Conservation (phyloP, 2,329 filamentous ascomycete species). For the Aspergillus quadrilineatus region DNA sequence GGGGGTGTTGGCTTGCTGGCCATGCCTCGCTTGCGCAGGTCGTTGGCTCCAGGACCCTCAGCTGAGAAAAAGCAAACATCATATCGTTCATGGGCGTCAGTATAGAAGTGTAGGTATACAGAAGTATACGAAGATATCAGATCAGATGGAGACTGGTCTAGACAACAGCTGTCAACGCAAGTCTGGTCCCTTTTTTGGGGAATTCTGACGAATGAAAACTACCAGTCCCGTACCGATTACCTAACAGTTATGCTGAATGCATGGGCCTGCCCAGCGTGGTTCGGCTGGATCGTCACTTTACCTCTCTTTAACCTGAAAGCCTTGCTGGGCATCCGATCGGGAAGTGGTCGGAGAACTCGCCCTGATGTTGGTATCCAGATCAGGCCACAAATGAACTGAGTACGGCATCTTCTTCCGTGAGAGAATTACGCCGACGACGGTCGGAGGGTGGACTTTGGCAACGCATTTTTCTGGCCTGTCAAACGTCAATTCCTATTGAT, state of each 20-base stretch:
- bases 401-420: not conserved
- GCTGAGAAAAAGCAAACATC: slow-evolving; percentile 5
- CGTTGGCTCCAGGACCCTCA: not conserved
- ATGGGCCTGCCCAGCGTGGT: not conserved
- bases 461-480: not conserved
- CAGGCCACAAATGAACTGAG: not conserved
- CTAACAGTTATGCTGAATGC: slow-evolving; percentile 28
- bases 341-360: not conserved
- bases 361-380: not conserved
- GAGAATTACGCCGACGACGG: not conserved
- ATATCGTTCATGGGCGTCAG: not conserved
- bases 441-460: not conserved
- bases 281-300: not conserved
- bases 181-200: slow-evolving; percentile 9
- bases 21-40: slow-evolving; percentile 1
- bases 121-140: not conserved
- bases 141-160: slow-evolving; percentile 18
- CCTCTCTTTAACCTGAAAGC: not conserved
- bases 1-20: not conserved
- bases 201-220: slow-evolving; percentile 26
- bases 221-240: slow-evolving; percentile 29
- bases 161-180: slow-evolving; percentile 18
- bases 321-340: slow-evolving; percentile 1
- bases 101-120: slow-evolving; percentile 5
- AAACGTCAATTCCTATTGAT: not conserved